These are phyloP conservation scores for Brasenia schreberi DNA, from an alignment of 164 flowering plant species.

Conservation along the genomic window DNA sequence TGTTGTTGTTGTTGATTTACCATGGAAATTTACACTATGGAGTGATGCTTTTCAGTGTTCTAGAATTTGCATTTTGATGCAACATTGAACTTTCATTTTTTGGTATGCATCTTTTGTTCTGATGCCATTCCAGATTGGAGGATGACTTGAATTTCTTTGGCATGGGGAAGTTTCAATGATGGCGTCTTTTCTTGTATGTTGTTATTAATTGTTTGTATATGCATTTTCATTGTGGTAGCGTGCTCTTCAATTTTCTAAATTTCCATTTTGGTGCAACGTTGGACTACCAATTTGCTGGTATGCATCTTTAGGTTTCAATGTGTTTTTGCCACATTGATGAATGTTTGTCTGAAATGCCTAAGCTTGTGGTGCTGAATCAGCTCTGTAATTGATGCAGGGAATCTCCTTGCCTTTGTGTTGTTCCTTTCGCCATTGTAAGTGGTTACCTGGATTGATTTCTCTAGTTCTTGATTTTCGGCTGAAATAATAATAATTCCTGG, in stretches of 20 bases:
- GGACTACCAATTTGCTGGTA: not conserved
- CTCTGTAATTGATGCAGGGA: conserved; percentile 40
- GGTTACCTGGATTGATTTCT: not conserved
- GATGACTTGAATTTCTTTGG: too few relatives aligned
- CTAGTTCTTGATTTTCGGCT: not conserved
- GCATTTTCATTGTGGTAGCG: not conserved
- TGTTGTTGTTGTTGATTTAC: too few relatives aligned
- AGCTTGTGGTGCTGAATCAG: not conserved
- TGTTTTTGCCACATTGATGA: not conserved
- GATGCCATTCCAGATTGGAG: too few relatives aligned
- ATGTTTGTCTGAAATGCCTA: not conserved
- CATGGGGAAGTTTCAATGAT: too few relatives aligned
- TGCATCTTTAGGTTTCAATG: not conserved
- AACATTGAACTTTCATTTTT: not conserved
- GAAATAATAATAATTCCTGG: not conserved
- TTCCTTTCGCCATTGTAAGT: conserved; percentile 87
- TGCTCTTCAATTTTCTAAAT: not conserved
- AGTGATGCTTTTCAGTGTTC: not conserved
- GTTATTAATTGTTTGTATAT: too few relatives aligned
- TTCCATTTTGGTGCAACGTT: not conserved
- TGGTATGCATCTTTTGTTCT: too few relatives aligned
- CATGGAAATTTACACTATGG: not conserved
- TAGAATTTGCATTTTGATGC: not conserved
- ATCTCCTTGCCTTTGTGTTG: conserved; percentile 75
- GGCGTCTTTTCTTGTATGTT: too few relatives aligned